Evolutionary conservation across 805 yeast species (phyloP).

Genomic region (Metschnikowia sp.): DNA sequence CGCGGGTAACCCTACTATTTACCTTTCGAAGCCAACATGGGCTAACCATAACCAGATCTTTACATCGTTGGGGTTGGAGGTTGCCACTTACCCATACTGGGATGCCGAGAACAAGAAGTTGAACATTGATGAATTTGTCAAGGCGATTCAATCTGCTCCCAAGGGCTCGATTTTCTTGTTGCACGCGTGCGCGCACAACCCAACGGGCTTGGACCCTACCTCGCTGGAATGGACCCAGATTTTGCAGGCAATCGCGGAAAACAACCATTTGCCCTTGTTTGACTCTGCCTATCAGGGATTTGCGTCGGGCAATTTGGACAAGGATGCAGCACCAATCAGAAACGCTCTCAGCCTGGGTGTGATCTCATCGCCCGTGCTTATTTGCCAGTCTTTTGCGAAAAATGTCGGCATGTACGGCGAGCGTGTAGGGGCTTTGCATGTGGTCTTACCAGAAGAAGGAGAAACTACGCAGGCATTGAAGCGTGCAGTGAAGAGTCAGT

Average conservation of each 20-base stretch:
- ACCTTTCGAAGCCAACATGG: slow-evolving; percentile 78
- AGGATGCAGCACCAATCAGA: slow-evolving; percentile 82
- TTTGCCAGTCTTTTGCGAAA: slow-evolving; percentile 95
- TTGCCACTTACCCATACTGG: slow-evolving; percentile 83
- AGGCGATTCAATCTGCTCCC: slow-evolving; percentile 62
- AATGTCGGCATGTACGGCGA: slow-evolving; percentile 97
- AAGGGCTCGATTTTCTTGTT: slow-evolving; percentile 74
- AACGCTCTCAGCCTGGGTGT: slow-evolving; percentile 46
- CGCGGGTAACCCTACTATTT: slow-evolving; percentile 20
- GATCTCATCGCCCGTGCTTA: slow-evolving; percentile 50
- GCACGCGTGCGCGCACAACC: slow-evolving; percentile 97
- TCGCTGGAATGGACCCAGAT: slow-evolving; percentile 75
- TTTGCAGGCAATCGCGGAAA: slow-evolving; percentile 54
- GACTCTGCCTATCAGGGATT: slow-evolving; percentile 98
- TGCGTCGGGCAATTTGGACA: slow-evolving; percentile 80
- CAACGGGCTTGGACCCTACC: slow-evolving; percentile 94
- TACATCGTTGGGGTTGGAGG: slow-evolving; percentile 61
- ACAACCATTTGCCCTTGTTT: slow-evolving; percentile 75
- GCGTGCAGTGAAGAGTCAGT: slow-evolving; percentile 58
- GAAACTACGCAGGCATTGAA: slow-evolving; percentile 9
- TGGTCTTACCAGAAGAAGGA: slow-evolving; percentile 46
- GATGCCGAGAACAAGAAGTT: slow-evolving; percentile 64
- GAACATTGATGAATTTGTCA: slow-evolving; percentile 65
- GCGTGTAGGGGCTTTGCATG: slow-evolving; percentile 90
- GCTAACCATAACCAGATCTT: slow-evolving; percentile 91